Base-by-base conservation (phyloP, 768 basidiomycete species). In the Boletellus emodensis region DNA sequence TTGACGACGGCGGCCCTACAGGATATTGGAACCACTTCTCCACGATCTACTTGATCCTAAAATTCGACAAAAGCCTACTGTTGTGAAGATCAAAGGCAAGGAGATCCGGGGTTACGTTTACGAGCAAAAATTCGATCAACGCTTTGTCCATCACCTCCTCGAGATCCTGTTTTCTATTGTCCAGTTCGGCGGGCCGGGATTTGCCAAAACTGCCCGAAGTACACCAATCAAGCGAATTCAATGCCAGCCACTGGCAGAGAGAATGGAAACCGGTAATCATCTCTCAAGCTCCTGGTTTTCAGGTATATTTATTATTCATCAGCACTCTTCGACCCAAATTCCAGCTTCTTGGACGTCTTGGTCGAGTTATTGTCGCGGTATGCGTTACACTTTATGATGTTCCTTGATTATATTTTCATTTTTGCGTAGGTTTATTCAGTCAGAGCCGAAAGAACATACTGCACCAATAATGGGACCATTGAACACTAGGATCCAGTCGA, bases 21-120 rank as follows among this genome's bases (percentile, higher is more conserved):
- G 93, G n/a, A 77, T 95, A 28, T 74, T 98, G 39, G 95, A 98
- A 63, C 94, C 94, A 0, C 78, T 97, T 10, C 65, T 97, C 24
- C 82, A 76, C 57, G 86, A 87, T 37, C 73, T 96, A 8, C 65
- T 91, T 47, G 85, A 90, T 55, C 87, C 90, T 4, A 61, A 75
- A 1, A 81, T 91, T 43, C 73, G 73, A 14, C 79, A 84, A 37
- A 72, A 65, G 10, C 67, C 79, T 17, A 72, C 74, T 6, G 69
- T 70, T 3, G 66, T 72, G 40, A 82, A 80, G 58, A 69, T 88
- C 39, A 78, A 75, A 50, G 86, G 83, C 44, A 81, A 79, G 55
- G 84, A 90, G 49, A 66, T 92, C 11, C 78, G 81, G 40, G 79
- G 79, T 4, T 87, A 80, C 58, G 57, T 71, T 1, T 95, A 96